These are phyloP conservation scores for Alternaria longipes DNA, from an alignment of 2,329 filamentous ascomycete genomes.

Conservation along the genomic window DNA sequence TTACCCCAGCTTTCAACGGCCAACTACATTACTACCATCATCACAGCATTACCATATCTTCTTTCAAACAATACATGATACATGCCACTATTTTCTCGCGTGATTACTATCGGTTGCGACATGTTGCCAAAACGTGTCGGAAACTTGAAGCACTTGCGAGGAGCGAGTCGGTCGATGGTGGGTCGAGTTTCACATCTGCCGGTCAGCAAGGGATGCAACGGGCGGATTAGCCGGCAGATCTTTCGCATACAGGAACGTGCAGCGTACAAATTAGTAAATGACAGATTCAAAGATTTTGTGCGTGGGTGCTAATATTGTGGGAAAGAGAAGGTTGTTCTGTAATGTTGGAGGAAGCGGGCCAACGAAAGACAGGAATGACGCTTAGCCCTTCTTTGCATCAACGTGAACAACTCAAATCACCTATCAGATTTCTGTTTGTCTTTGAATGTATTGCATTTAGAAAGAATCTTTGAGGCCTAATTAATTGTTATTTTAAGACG, in stretches of 20 bases:
- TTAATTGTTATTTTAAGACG: neutral
- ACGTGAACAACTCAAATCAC: neutral
- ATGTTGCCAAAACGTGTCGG: slow-evolving; percentile 18
- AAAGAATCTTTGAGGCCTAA: neutral
- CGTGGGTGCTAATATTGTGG: too few species aligned
- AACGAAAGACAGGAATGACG: neutral
- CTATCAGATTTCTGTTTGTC: neutral
- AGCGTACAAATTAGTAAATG: neutral
- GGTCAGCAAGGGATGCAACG: neutral
- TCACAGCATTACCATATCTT: slow-evolving; percentile 5
- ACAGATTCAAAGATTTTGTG: neutral
- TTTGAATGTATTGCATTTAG: neutral
- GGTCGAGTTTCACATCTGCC: slow-evolving; percentile 38
- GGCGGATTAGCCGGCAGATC: neutral
- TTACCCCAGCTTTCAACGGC: neutral
- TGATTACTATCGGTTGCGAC: slow-evolving; percentile 22
- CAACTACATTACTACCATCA: neutral
- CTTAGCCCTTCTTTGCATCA: neutral
- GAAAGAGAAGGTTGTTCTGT: neutral
- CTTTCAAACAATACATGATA: slow-evolving; percentile 7
- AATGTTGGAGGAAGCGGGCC: neutral
- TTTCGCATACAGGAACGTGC: neutral
- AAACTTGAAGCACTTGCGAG: slow-evolving; percentile 25
- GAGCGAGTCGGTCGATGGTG: slow-evolving; percentile 28
- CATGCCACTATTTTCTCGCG: slow-evolving; percentile 9